Evolutionary conservation across 2,329 filamentous ascomycete genomes (phyloP), one percentile per base, ranked within the genome.

Genomic region (Penicillium sp.): DNA sequence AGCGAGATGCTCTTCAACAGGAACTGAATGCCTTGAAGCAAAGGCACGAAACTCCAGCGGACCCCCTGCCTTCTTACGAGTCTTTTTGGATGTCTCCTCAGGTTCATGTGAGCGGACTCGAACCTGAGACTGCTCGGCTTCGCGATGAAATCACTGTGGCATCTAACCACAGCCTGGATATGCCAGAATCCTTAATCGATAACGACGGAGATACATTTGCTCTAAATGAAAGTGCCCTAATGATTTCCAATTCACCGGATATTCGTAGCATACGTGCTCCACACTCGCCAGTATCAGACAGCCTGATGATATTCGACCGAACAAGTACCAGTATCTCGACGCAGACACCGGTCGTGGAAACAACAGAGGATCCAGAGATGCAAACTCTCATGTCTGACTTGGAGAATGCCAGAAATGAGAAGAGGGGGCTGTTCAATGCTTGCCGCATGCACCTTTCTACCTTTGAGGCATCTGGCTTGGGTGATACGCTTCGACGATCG

Each of bases 321-420:
- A 59, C 30, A 33, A 25, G 51, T 19, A 57, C 58, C 37, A 62
- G 71, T 42, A 66, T 61, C n/a, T 65, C 65, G 6, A 63, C 55
- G 7, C 65, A 70, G 54, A 65, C 67, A 22, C 46, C 59, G n/a
- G 58, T 66, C 3, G 25, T 62, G 25, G 53, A 65, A 33, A 25
- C 55, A n/a, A 55, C 59, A 8, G 65, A 66, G 33, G 61, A 64
- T 38, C 65, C 67, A 3, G 75, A 79, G 16, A 61, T 72, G 13
- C 59, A 68, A 8, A 57, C 64, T 2, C 70, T 81, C 48, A 68
- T 11, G 69, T 1, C 66, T 14, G 77, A 81, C 37, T 64, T 81
- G n/a, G 74, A 78, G 56, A 66, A 71, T 11, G 76, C 75, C 2
- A 75, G 71, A 48, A 72, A 73, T 53, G 79, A 79, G 52, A 81